A percentile compares a stretch with the other conserved stretches of the same genome.
Conservation (phyloP, 164 flowering plant species). For the Liquidambar formosana region DNA sequence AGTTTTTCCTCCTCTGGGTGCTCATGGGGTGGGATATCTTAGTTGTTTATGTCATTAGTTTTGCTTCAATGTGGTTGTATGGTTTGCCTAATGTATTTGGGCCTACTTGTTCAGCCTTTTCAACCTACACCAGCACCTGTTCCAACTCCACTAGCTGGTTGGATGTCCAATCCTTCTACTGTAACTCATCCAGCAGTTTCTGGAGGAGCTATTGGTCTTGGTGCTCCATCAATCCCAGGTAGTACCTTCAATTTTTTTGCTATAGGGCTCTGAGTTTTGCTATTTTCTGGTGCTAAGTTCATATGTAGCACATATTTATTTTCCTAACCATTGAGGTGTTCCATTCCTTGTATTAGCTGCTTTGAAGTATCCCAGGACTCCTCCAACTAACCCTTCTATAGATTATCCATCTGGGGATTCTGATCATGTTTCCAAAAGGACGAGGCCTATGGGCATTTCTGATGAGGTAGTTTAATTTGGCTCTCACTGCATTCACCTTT, state of each 20-base stretch:
- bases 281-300: too few species aligned
- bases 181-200: conserved; percentile 68
- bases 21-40: conserved; percentile 56
- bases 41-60: not conserved
- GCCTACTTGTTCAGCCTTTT: conserved; percentile 56
- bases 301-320: not conserved
- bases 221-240: not conserved
- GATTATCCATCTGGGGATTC: conserved; percentile 4
- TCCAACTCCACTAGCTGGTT: conserved; percentile 71
- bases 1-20: conserved; percentile 73
- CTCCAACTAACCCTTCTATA: too few species aligned
- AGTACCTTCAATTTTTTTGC: too few species aligned
- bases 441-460: conserved; percentile 3
- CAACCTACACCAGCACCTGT: conserved; percentile 63
- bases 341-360: conserved; percentile 1
- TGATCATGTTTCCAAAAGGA: conserved; percentile 3
- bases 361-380: not conserved
- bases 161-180: conserved; percentile 77
- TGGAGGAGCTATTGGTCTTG: conserved; percentile 43
- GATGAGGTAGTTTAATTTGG: conserved; percentile 1
- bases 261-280: too few species aligned
- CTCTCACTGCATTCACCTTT: too few species aligned
- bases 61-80: not conserved
- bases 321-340: too few species aligned
- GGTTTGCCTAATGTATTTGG: conserved; percentile 1